These are phyloP conservation scores for Mycena chlorophos DNA, from an alignment of 768 basidiomycete genomes.

Conservation along the genomic window DNA sequence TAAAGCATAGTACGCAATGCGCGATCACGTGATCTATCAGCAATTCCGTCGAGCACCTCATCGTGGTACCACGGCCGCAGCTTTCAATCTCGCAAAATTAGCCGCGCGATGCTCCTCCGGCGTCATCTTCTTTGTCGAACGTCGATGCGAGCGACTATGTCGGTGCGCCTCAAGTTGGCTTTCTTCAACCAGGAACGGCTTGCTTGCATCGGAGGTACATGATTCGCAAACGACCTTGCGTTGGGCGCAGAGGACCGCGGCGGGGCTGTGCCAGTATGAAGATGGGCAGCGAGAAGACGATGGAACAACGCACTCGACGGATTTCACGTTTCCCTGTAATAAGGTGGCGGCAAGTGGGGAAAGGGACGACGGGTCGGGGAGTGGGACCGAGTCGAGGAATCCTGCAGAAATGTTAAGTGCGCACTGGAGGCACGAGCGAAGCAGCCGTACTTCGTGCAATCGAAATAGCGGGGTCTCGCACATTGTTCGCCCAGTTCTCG, in stretches of 20 bases:
- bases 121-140: conserved; percentile 37
- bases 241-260: conserved; percentile 52
- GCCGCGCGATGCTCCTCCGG: conserved; percentile 11
- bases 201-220: conserved; percentile 58
- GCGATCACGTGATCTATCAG: no score
- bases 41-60: background rate
- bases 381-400: conserved; percentile 48
- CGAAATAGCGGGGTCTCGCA: conserved; percentile 49
- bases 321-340: conserved; percentile 46
- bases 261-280: conserved; percentile 46
- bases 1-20: no score
- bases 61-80: no score
- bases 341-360: conserved; percentile 57
- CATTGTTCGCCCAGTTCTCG: conserved; percentile 58
- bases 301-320: conserved; percentile 43
- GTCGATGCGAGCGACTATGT: conserved; percentile 55
- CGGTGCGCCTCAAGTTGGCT: conserved; percentile 60
- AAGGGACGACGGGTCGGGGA: conserved; percentile 59
- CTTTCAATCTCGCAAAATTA: no score
- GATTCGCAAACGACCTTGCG: conserved; percentile 58
- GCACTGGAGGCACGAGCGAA: background rate
- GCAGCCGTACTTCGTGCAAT: conserved; percentile 48
- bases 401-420: conserved; percentile 38
- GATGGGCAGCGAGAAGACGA: conserved; percentile 4
- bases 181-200: conserved; percentile 68